Evolutionary conservation across 768 basidiomycete species (phyloP).

Genomic region (Xanthoconium purpureum): DNA sequence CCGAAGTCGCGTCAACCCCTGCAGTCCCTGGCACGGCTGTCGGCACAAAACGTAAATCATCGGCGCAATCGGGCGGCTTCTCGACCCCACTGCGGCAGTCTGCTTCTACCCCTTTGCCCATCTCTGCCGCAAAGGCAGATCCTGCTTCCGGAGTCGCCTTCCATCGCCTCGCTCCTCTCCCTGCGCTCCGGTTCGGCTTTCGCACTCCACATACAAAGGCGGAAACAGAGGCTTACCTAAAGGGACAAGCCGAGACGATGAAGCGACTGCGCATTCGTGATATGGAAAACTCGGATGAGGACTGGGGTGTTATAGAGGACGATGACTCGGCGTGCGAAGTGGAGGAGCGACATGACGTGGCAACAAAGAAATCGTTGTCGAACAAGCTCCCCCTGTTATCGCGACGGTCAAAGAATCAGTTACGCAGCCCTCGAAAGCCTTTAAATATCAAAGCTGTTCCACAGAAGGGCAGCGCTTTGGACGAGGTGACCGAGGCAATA

Average conservation of each 20-base stretch:
- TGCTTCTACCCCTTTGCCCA: constrained; percentile 37
- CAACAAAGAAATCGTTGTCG: constrained; percentile 35
- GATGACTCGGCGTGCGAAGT: constrained; percentile 55
- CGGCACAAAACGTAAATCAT: constrained; percentile 68
- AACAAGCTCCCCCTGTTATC: constrained; percentile 20
- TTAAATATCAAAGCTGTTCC: constrained; percentile 22
- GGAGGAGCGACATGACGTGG: constrained; percentile 37
- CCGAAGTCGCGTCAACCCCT: neutral
- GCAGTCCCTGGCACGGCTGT: constrained; percentile 36
- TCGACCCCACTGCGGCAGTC: constrained; percentile 57
- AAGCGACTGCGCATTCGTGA: constrained; percentile 61
- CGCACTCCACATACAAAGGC: constrained; percentile 35
- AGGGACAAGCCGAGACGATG: constrained; percentile 61
- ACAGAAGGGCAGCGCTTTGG: constrained; percentile 42
- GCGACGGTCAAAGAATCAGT: constrained; percentile 28
- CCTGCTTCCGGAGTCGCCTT: constrained; percentile 35
- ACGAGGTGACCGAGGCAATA: constrained; percentile 65
- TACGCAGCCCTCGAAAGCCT: constrained; percentile 31
- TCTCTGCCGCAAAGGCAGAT: constrained; percentile 33
- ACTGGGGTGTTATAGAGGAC: constrained; percentile 39
- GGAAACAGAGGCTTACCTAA: constrained; percentile 38
- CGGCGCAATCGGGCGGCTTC: constrained; percentile 41
- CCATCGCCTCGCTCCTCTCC: constrained; percentile 34
- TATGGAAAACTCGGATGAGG: constrained; percentile 44
- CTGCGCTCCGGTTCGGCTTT: constrained; percentile 29